Evolutionary conservation across 441 rosid genomes (phyloP).

Genomic region (Corymbia citriodora): DNA sequence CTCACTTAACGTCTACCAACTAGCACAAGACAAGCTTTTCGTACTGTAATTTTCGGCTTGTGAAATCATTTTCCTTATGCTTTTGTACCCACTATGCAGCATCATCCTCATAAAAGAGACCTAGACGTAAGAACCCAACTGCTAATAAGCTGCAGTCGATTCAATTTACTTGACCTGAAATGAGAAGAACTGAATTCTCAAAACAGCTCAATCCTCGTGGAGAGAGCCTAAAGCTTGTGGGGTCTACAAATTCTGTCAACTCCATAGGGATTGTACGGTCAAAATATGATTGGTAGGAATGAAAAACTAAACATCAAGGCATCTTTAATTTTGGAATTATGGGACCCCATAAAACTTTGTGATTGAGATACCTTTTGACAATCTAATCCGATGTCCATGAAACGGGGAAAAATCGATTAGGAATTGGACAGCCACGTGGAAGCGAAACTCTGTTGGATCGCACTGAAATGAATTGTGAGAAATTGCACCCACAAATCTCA

Average conservation of each 20-base stretch:
- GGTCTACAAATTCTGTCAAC: not conserved
- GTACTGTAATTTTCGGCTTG: not conserved
- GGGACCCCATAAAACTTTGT: not conserved
- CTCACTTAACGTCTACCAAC: not conserved
- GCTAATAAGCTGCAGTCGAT: not conserved
- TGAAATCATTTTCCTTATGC: not conserved
- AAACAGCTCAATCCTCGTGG: not conserved
- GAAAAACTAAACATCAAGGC: not conserved
- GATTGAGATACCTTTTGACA: not conserved
- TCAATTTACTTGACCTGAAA: not conserved
- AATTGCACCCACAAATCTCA: not conserved
- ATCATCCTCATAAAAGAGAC: not conserved
- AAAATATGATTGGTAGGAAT: not conserved
- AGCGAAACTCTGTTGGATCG: not conserved
- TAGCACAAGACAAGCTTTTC: not conserved
- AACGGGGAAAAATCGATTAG: not conserved
- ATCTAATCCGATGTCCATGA: not conserved
- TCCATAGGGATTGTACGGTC: not conserved
- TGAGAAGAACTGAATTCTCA: not conserved
- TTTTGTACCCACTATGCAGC: not conserved
- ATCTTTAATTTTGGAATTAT: not conserved
- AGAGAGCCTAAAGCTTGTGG: not conserved
- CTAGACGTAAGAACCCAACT: not conserved
- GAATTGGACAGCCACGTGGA: not conserved
- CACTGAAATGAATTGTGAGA: not conserved